A percentile compares a stretch with the other conserved stretches of the same genome.
Evolutionary conservation across 225 moss, liverwort and hornwort species (phyloP).

Genomic region (Anthoceros angustus): DNA sequence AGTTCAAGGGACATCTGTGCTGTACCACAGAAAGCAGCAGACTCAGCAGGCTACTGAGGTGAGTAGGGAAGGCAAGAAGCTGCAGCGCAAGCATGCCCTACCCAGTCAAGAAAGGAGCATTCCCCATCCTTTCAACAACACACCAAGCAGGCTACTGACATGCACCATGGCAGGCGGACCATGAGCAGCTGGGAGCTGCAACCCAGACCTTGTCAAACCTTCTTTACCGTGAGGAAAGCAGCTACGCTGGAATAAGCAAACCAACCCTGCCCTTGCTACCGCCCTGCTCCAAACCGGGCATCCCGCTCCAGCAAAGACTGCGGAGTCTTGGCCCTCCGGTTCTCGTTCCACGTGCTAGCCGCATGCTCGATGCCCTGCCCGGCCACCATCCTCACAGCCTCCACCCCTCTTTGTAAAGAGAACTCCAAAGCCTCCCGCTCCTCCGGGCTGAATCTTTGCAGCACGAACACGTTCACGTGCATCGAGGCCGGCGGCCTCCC

Average conservation of each 20-base stretch:
- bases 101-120: too few species aligned
- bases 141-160: too few species aligned
- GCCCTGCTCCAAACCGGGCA: too few species aligned
- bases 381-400: slow-evolving; percentile 56
- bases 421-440: slow-evolving; percentile 66
- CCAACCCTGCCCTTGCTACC: too few species aligned
- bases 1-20: too few species aligned
- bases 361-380: slow-evolving; percentile 63
- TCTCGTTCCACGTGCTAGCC: slow-evolving; percentile 83
- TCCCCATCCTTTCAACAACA: too few species aligned
- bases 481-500: slow-evolving; percentile 81
- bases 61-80: background rate
- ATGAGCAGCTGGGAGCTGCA: background rate
- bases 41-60: too few species aligned
- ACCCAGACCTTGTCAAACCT: too few species aligned
- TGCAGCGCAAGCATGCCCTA: background rate
- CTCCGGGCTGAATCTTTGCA: slow-evolving; percentile 9
- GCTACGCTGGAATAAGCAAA: background rate
- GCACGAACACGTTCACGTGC: slow-evolving; percentile 59
- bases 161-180: background rate
- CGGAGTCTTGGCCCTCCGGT: slow-evolving; percentile 22
- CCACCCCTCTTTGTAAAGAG: slow-evolving; percentile 57
- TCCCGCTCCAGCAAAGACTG: background rate
- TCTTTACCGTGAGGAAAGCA: background rate
- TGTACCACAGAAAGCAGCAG: too few species aligned